A percentile compares a stretch with the other conserved stretches of the same genome.
These are phyloP conservation scores for Vanrija sp. DNA, from an alignment of 1,284 basidiomycete genomes.

Conservation along the genomic window DNA sequence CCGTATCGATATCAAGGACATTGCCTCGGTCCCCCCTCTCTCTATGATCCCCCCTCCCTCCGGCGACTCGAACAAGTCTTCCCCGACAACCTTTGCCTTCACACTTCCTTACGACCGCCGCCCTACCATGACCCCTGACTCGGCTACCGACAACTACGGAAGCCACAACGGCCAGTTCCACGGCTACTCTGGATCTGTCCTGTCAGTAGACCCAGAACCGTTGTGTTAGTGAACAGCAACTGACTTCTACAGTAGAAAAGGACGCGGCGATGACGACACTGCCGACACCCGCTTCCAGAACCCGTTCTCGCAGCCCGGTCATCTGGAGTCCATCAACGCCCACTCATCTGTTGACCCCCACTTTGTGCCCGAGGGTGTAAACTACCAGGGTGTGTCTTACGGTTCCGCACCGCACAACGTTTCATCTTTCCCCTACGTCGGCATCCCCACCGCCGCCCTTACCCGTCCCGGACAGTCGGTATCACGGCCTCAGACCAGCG, in stretches of 20 bases:
- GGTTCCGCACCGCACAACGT: not conserved
- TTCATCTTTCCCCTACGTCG: not conserved
- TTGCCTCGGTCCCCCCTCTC: no score
- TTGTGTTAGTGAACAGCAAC: no score
- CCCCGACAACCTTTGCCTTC: no score
- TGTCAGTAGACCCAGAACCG: not conserved
- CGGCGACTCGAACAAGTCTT: no score
- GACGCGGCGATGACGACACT: not conserved
- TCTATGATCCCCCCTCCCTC: no score
- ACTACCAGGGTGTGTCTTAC: not conserved
- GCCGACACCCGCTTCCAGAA: conserved; percentile 6
- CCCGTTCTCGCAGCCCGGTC: conserved; percentile 4
- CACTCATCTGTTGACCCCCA: conserved; percentile 26
- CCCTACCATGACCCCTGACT: conserved; percentile 7
- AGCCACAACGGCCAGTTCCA: conserved; percentile 28
- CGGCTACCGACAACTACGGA: conserved; percentile 43
- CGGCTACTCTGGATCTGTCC: no score
- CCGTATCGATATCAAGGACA: no score
- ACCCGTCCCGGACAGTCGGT: no score
- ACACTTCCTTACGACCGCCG: no score
- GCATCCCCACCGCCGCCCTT: not conserved
- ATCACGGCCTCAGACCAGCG: conserved; percentile 36
- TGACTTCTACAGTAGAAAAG: not conserved
- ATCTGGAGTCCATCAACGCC: not conserved
- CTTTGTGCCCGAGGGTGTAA: conserved; percentile 10